Conservation (phyloP, 202 grass and related monocot species). For the Carex arenaria region DNA sequence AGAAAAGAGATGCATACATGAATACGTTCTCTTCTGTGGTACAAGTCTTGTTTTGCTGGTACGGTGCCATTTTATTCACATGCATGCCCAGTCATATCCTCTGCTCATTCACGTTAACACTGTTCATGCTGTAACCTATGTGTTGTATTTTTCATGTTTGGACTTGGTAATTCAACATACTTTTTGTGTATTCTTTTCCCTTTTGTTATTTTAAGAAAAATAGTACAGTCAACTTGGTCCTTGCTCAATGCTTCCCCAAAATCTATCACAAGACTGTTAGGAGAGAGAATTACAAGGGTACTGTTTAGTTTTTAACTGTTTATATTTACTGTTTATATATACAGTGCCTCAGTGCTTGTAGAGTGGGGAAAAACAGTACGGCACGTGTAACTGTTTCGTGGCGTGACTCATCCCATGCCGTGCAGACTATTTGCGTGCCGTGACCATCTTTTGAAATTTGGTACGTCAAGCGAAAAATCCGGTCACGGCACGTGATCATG, state of each 20-base stretch:
- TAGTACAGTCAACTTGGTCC: constrained; percentile 16
- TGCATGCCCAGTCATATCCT: background rate
- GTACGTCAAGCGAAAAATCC: too few relatives aligned
- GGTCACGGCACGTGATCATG: too few relatives aligned
- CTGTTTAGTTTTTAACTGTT: background rate
- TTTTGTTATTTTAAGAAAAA: constrained; percentile 7
- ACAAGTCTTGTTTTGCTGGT: background rate
- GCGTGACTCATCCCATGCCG: too few relatives aligned
- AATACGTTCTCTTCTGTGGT: background rate
- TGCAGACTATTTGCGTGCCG: too few relatives aligned
- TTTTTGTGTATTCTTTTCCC: background rate
- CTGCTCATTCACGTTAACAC: background rate
- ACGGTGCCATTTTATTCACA: background rate
- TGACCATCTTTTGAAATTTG: too few relatives aligned
- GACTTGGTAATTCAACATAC: constrained; percentile 6
- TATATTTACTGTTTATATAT: background rate
- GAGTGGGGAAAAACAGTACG: too few relatives aligned
- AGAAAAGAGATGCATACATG: too few relatives aligned
- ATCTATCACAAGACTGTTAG: background rate
- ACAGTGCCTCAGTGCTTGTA: too few relatives aligned
- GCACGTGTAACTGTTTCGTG: too few relatives aligned
- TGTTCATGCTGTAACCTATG: background rate
- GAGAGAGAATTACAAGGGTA: background rate
- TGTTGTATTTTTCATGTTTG: background rate
- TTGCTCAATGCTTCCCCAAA: background rate